phyloP scores from a whole-genome alignment of 2,329 filamentous ascomycete genomes.

The Aspergillaceae sp. region DNA sequence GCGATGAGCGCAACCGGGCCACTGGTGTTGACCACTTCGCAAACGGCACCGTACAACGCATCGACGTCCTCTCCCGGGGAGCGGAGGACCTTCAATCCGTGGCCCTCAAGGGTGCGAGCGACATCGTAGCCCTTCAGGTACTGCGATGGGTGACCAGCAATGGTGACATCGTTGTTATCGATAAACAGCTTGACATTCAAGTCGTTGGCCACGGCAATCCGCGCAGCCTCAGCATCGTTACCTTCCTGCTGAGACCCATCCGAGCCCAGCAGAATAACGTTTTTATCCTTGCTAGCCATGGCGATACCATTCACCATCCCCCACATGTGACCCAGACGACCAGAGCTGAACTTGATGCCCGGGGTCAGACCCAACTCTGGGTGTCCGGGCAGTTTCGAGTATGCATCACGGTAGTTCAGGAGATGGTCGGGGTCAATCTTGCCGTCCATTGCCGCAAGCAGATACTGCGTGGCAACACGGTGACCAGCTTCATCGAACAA shows the following conservation, averaged over 20 bases:
- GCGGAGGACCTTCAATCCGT: slow-evolving; percentile 29
- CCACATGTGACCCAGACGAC: slow-evolving; percentile 35
- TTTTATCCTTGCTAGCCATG: slow-evolving; percentile 31
- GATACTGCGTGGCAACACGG: slow-evolving; percentile 34
- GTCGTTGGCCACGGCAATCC: slow-evolving; percentile 29
- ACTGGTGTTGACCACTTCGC: slow-evolving; percentile 22
- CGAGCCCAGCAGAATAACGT: slow-evolving; percentile 29
- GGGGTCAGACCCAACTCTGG: slow-evolving; percentile 33
- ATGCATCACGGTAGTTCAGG: slow-evolving; percentile 33
- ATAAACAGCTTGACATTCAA: slow-evolving; percentile 33
- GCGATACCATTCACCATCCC: slow-evolving; percentile 31
- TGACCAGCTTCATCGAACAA: slow-evolving; percentile 34
- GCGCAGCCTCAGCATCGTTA: slow-evolving; percentile 34
- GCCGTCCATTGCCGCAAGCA: slow-evolving; percentile 28
- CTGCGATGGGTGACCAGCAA: slow-evolving; percentile 32
- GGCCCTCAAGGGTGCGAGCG: slow-evolving; percentile 24
- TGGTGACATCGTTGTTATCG: slow-evolving; percentile 36
- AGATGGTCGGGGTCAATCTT: slow-evolving; percentile 32
- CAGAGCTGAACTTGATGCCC: slow-evolving; percentile 34
- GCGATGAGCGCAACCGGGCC: slow-evolving; percentile 27
- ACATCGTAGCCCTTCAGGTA: slow-evolving; percentile 32
- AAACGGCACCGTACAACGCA: slow-evolving; percentile 25
- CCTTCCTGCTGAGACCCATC: slow-evolving; percentile 37
- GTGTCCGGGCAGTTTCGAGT: slow-evolving; percentile 34
- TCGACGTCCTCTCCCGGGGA: slow-evolving; percentile 32